phyloP scores from a whole-genome alignment of 768 basidiomycete species.

The Tricholoma terreum region DNA sequence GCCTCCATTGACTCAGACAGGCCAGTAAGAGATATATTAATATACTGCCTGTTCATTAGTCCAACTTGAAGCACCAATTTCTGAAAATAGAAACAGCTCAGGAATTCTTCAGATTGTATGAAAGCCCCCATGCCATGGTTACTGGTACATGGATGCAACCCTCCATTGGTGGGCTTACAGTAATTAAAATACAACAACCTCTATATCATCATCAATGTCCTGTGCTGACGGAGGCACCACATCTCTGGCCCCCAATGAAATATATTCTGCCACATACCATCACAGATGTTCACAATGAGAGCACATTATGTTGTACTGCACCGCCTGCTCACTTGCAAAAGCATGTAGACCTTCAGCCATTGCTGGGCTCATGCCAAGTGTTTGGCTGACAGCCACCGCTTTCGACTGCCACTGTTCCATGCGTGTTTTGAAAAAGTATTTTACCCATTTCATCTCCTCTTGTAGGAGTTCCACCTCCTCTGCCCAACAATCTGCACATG shows the following conservation, averaged over 20 bases:
- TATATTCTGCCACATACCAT: not conserved
- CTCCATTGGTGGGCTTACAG: not conserved
- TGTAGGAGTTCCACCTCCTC: too few species aligned
- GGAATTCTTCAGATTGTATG: not conserved
- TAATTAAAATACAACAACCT: not conserved
- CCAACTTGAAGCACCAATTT: not conserved
- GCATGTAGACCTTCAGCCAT: not conserved
- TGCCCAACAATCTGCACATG: too few species aligned
- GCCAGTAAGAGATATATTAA: not conserved
- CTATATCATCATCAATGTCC: not conserved
- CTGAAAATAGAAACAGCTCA: not conserved
- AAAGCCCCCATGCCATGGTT: not conserved
- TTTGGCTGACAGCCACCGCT: not conserved
- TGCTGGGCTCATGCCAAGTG: not conserved
- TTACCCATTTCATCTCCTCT: slow-evolving; percentile 2
- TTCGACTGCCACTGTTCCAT: not conserved
- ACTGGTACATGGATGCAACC: not conserved
- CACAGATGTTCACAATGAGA: not conserved
- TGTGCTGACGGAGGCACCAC: not conserved
- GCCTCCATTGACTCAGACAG: not conserved
- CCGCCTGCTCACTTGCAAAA: not conserved
- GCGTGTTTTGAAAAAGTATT: not conserved
- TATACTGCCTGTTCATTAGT: not conserved
- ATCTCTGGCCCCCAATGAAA: not conserved
- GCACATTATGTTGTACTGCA: not conserved